Percentiles rank a stretch among this genome's conserved stretches.
These are phyloP conservation scores for Melastoma candidum DNA, from an alignment of 441 rosid genomes.

Conservation along the genomic window DNA sequence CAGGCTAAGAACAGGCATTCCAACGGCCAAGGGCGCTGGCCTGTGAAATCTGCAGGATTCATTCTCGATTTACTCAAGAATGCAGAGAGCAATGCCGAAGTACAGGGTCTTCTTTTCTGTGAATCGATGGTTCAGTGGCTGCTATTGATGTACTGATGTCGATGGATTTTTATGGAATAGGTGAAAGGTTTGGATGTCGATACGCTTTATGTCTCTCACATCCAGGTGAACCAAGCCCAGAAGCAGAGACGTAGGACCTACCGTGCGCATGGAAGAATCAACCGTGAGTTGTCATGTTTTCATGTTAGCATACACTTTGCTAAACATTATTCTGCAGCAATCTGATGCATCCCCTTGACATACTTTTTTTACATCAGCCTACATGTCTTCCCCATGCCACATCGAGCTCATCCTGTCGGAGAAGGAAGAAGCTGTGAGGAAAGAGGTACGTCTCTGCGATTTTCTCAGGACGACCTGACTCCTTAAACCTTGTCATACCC, in stretches of 20 bases:
- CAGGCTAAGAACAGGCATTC: conserved; percentile 96
- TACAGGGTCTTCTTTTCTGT: conserved; percentile 3
- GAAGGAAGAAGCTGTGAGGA: conserved; percentile 16
- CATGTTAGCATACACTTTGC: not conserved
- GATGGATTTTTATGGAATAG: conserved; percentile 22
- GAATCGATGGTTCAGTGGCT: not conserved
- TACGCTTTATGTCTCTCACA: conserved; percentile 67
- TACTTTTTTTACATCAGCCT: conserved; percentile 36
- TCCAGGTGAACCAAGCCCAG: conserved; percentile 98
- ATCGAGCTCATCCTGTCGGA: conserved; percentile 15
- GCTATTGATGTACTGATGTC: not conserved
- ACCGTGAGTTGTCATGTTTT: conserved; percentile 42
- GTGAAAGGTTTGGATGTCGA: conserved; percentile 96
- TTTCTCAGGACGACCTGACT: too few relatives aligned
- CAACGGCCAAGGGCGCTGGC: conserved; percentile 97
- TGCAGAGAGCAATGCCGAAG: conserved; percentile 97
- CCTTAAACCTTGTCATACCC: too few relatives aligned
- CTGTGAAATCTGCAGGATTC: conserved; percentile 74
- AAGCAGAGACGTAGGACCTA: conserved; percentile 92
- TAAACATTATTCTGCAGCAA: not conserved
- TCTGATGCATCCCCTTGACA: not conserved
- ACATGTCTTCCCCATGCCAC: conserved; percentile 51
- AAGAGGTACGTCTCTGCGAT: conserved; percentile 5
- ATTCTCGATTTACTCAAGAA: conserved; percentile 83
- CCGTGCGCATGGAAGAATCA: conserved; percentile 95